Percentiles rank a stretch among this genome's conserved stretches.
phyloP scores from a whole-genome alignment of 306 rosid species.

The Datisca glomerata region DNA sequence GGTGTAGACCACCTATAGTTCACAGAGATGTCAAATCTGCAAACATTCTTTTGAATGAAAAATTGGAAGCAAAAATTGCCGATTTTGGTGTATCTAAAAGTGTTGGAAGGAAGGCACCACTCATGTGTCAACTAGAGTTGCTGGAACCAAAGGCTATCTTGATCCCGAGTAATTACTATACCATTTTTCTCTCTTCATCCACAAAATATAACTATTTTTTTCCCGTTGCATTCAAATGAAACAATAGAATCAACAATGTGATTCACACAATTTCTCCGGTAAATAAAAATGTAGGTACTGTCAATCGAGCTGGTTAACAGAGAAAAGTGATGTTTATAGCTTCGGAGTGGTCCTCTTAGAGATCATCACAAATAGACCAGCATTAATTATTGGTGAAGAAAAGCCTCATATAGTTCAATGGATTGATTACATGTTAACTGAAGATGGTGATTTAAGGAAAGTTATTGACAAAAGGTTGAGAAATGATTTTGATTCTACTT shows the following conservation, averaged over 20 bases:
- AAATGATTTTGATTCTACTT: too few relatives aligned
- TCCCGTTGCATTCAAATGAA: neutral
- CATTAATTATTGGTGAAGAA: neutral
- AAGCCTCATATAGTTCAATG: constrained; percentile 6
- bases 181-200: too few relatives aligned
- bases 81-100: constrained; percentile 22
- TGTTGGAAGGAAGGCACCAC: constrained; percentile 9
- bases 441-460: too few relatives aligned
- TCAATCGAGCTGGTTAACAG: constrained; percentile 9
- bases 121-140: constrained; percentile 14
- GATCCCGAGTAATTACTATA: constrained; percentile 19
- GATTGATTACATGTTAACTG: too few relatives aligned
- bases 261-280: neutral
- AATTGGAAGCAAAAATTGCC: constrained; percentile 8
- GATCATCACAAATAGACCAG: constrained; percentile 10
- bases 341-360: constrained; percentile 7
- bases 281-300: constrained; percentile 11
- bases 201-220: too few relatives aligned
- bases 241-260: neutral
- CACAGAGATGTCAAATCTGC: too few relatives aligned
- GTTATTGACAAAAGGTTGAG: too few relatives aligned
- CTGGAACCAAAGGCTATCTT: constrained; percentile 18
- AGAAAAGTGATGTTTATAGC: constrained; percentile 12
- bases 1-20: too few relatives aligned
- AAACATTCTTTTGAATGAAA: too few relatives aligned